These are phyloP conservation scores for Exophiala alcalophila DNA, from an alignment of 2,329 filamentous ascomycete species.

Conservation along the genomic window DNA sequence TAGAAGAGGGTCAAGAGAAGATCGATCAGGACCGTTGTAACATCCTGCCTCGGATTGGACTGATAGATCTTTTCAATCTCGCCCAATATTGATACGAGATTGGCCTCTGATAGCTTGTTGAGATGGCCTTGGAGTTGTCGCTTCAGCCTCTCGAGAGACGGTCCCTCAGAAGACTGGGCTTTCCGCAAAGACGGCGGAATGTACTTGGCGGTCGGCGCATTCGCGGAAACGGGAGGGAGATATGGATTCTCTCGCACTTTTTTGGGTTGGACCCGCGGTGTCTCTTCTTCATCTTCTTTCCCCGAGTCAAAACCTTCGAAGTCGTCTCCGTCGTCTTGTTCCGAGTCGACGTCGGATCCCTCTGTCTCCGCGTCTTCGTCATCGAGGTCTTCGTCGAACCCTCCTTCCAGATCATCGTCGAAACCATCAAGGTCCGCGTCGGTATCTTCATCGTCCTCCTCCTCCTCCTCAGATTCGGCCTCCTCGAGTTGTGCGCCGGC, in stretches of 20 bases:
- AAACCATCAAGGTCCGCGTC: conserved; percentile 40
- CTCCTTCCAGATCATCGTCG: conserved; percentile 41
- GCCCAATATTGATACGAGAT: conserved; percentile 76
- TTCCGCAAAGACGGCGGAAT: conserved; percentile 80
- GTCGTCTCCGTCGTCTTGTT: conserved; percentile 24
- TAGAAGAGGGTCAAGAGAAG: conserved; percentile 75
- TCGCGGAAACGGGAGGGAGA: conserved; percentile 60
- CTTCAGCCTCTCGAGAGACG: conserved; percentile 66
- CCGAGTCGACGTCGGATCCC: conserved; percentile 7
- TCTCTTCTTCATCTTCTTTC: conserved; percentile 34
- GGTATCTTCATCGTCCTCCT: conserved; percentile 27
- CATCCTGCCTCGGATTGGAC: conserved; percentile 79
- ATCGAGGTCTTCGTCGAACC: conserved; percentile 27
- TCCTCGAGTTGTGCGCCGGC: conserved; percentile 31
- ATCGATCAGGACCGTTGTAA: conserved; percentile 76
- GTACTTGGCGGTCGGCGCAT: conserved; percentile 64
- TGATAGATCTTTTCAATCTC: conserved; percentile 82
- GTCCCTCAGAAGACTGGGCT: conserved; percentile 60
- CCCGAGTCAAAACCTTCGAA: conserved; percentile 45
- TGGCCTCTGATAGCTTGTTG: conserved; percentile 90
- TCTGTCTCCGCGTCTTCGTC: conserved; percentile 25
- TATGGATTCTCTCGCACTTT: conserved; percentile 80
- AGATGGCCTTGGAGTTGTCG: conserved; percentile 83
- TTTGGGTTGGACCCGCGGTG: conserved; percentile 39
- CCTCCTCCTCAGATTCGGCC: conserved; percentile 32